Evolutionary conservation across 495 filamentous ascomycete species (phyloP).

Genomic region (Rhypophila decipiens): DNA sequence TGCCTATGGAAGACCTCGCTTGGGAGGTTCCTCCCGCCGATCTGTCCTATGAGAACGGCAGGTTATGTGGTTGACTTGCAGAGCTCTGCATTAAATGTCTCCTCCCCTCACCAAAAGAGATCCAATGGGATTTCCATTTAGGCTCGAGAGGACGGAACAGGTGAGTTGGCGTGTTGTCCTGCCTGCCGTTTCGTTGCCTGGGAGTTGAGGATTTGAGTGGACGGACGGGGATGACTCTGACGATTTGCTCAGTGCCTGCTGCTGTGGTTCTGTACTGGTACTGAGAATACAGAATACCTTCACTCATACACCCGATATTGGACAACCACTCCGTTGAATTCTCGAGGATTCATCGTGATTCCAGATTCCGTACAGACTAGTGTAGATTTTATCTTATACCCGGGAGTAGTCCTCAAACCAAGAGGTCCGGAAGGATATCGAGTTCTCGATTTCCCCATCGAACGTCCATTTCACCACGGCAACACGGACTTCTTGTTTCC

Average conservation of each 20-base stretch:
- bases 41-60: conserved; percentile 20
- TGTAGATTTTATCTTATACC: not conserved
- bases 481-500: no score
- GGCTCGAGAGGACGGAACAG: conserved; percentile 13
- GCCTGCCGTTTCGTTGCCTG: conserved; percentile 20
- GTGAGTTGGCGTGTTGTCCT: conserved; percentile 20
- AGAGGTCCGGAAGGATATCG: not conserved
- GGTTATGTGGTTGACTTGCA: conserved; percentile 19
- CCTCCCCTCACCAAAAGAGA: no score
- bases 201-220: conserved; percentile 6
- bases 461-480: no score
- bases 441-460: no score
- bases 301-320: no score
- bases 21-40: conserved; percentile 8
- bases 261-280: no score
- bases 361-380: not conserved
- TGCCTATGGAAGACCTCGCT: conserved; percentile 4
- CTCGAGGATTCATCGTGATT: conserved; percentile 10
- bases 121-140: conserved; percentile 21
- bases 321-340: conserved; percentile 7
- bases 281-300: no score
- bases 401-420: not conserved
- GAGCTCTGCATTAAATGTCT: conserved; percentile 19
- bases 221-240: no score
- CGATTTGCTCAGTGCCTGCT: no score